Base-by-base conservation (phyloP, 2,329 filamentous ascomycete genomes). In the Trichoderma simmonsii region DNA sequence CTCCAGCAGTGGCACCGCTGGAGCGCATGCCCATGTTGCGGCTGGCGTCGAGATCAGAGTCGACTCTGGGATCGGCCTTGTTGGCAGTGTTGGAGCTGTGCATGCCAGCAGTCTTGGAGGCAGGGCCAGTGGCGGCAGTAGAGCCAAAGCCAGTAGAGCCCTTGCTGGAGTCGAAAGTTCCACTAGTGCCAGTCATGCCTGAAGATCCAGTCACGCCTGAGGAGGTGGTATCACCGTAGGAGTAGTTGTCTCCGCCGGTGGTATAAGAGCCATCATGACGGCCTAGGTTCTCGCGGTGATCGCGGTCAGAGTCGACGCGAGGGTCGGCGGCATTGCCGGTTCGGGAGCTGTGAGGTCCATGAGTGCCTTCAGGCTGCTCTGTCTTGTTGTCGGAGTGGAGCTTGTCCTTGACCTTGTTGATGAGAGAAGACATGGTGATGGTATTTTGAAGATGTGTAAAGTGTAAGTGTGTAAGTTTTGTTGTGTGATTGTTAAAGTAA, bases 361-460 rank as follows among this genome's bases (percentile, higher is more conserved):
- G 66, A 59, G 70, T 68, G 56, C 69, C 63, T 14, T 66, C 62
- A 7, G 62, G 69, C 34, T 76, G 71, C 36, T 76, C 73, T 34
- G 78, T 73, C 63, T 75, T 76, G 74, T 74, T 70, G 80, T 86
- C 83, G 73, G 82, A 81, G 76, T 82, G 78, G 72, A 89, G 79
- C 74, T 83, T 86, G 4, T 89, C 86, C 85, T 89, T 89, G 79
- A 88, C 84, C 81, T 89, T 89, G 84, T 89, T 86, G 78, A 88
- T 80, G 77, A 89, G 81, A 76, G 81, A 80, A 80, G 87, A 88
- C 87, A 89, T 89, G 78, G 15, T 61, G 36, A 48, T 63, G 71
- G 30, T 71, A 6, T 30, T 60, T 26, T 4, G n/a, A 48, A 18
- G 3, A 28, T 32, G 24, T 68, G 14, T 18, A 39, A 39, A 11